Conservation (phyloP, 495 filamentous ascomycete species). For the Jackrogersella minutella region DNA sequence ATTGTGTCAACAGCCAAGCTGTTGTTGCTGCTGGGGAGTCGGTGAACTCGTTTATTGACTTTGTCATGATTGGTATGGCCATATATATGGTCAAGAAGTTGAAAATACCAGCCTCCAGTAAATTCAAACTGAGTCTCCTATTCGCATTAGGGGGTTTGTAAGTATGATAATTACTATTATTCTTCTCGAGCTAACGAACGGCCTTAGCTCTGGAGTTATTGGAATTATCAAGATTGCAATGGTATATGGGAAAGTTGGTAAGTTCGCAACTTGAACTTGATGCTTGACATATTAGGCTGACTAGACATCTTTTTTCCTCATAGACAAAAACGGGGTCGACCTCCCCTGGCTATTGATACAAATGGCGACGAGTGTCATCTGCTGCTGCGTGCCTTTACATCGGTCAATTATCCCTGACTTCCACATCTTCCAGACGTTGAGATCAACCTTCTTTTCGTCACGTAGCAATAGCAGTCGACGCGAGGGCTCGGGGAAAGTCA, state of each 20-base stretch:
- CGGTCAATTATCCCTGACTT: too few relatives aligned
- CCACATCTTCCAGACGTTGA: too few relatives aligned
- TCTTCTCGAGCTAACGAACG: too few relatives aligned
- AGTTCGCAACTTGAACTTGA: background rate
- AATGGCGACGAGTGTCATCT: background rate
- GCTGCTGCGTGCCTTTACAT: background rate
- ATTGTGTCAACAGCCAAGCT: background rate
- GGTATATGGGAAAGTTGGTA: background rate
- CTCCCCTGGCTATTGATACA: background rate
- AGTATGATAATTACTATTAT: too few relatives aligned
- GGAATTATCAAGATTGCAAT: background rate
- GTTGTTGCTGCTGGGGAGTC: background rate
- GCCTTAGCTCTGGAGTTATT: background rate
- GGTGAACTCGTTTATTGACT: constrained; percentile 1
- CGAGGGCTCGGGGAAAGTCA: too few relatives aligned
- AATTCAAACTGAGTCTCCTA: background rate
- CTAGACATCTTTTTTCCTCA: background rate
- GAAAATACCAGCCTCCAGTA: background rate
- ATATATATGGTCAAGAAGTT: background rate
- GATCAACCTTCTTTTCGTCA: too few relatives aligned
- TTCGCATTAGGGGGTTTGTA: background rate
- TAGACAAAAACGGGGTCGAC: background rate
- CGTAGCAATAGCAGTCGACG: too few relatives aligned
- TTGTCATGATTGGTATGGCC: background rate
- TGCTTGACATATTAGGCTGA: background rate